These are phyloP conservation scores for Sicyos edulis DNA, from an alignment of 306 rosid species.

Conservation along the genomic window DNA sequence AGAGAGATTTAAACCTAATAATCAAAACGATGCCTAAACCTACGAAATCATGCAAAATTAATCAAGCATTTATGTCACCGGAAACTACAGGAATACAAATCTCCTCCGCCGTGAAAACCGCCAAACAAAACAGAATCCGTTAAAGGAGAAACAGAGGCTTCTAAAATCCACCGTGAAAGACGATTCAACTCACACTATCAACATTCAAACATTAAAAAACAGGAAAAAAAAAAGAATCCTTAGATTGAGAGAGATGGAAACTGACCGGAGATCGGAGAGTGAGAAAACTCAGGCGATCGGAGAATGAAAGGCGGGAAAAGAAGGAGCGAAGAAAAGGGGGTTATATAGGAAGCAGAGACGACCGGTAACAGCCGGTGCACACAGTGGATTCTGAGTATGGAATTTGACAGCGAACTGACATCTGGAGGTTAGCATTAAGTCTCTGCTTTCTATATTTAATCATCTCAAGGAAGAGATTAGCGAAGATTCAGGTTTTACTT, in stretches of 20 bases:
- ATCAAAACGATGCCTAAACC: background rate
- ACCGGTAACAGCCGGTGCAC: background rate
- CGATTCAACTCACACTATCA: background rate
- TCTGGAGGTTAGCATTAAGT: background rate
- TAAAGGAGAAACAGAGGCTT: background rate
- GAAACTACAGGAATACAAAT: background rate
- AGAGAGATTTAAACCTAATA: background rate
- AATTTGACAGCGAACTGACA: background rate
- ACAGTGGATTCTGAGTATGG: background rate
- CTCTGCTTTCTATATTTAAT: background rate
- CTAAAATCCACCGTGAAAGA: background rate
- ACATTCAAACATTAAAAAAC: no score
- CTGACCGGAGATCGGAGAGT: background rate
- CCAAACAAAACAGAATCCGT: background rate
- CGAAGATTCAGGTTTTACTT: background rate
- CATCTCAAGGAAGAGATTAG: background rate
- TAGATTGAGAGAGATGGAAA: background rate
- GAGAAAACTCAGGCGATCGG: background rate
- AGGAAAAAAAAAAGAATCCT: background rate
- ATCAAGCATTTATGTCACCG: background rate
- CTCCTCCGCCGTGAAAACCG: background rate
- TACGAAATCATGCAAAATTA: background rate
- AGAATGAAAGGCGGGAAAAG: background rate
- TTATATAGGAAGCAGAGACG: background rate
- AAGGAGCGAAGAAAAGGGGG: background rate